Evolutionary conservation across 1,139 yeast genomes (phyloP), one percentile per base, ranked within the genome.

Genomic region (Arxiozyma telluris): DNA sequence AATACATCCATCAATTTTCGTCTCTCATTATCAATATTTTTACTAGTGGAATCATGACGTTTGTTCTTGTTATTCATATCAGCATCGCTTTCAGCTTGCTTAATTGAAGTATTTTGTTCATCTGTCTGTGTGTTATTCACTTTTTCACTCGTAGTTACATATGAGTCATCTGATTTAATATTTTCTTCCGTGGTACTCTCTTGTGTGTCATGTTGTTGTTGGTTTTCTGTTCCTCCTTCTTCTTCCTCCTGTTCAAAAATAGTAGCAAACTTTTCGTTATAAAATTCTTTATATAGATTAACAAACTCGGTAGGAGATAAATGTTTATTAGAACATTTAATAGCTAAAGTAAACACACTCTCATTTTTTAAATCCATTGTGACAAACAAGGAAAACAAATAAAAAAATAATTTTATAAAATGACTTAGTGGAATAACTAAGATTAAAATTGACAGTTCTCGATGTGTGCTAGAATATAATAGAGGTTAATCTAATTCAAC

Each of bases 281-380:
- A 64, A 50, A 66, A 63, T 53, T 67, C 71, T 48, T 66, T 67
- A 55, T 64, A 68, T 30, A 67, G 58, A 44, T 63, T 65, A 11
- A 64, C 51, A 51, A 67, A 68, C 39, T 66, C 70, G 23, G 57
- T 53, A 1, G 70, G 55, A 21, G 65, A 53, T 21, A 67, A 55
- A 17, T 62, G 64, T 50, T 64, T 59, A 18, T 61, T 60, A 4
- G 67, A 62, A 57, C 69, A 68, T 43, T 63, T 65, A 27, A 58
- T 47, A 1, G 65, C 63, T 46, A 68, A 54, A 34, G 58, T 60
- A 41, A 54, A 60, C 3, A 67, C 56, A 3, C 64, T 57, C 17
- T 64, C 64, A 48, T 58, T 55, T 30, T 46, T 43, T 22, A 46
- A 21, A 46, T 46, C 39, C 49, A 46, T 46, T 34, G n/a, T 34